These are phyloP conservation scores for Choiromyces venosus DNA, from an alignment of 495 filamentous ascomycete species.

Conservation along the genomic window DNA sequence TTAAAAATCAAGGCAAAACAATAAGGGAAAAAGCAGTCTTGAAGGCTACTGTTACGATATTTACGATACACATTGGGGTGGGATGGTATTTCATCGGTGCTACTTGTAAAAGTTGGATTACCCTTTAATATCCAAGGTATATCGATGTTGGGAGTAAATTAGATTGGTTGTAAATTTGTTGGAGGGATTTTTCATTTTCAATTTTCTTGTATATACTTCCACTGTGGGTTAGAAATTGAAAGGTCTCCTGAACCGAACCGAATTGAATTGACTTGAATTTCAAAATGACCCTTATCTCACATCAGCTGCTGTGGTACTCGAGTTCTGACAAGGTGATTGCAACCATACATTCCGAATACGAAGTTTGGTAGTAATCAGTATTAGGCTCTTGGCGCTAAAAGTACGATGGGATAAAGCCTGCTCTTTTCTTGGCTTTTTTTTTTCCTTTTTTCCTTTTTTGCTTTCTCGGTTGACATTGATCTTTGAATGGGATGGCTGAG, in stretches of 20 bases:
- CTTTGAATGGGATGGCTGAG: not conserved
- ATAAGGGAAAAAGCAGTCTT: too few species aligned
- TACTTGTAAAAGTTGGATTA: not conserved
- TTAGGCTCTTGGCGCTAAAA: not conserved
- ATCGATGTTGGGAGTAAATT: not conserved
- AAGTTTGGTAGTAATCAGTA: not conserved
- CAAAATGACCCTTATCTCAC: not conserved
- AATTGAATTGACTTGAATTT: conserved; percentile 2
- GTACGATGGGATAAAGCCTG: not conserved
- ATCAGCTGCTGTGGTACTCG: not conserved
- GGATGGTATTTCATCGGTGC: not conserved
- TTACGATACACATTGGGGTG: too few species aligned
- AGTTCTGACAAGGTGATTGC: not conserved
- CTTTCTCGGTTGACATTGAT: not conserved
- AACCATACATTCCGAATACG: not conserved
- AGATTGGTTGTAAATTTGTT: not conserved
- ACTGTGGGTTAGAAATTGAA: not conserved
- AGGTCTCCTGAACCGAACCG: not conserved
- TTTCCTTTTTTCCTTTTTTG: too few species aligned
- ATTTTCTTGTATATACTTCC: not conserved
- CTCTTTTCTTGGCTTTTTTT: not conserved
- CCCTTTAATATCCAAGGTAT: not conserved
- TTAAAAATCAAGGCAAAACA: too few species aligned
- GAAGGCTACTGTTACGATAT: too few species aligned
- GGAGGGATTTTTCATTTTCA: not conserved